Conservation (phyloP, 2,329 filamentous ascomycete genomes). For the Graphilbum fragrans region DNA sequence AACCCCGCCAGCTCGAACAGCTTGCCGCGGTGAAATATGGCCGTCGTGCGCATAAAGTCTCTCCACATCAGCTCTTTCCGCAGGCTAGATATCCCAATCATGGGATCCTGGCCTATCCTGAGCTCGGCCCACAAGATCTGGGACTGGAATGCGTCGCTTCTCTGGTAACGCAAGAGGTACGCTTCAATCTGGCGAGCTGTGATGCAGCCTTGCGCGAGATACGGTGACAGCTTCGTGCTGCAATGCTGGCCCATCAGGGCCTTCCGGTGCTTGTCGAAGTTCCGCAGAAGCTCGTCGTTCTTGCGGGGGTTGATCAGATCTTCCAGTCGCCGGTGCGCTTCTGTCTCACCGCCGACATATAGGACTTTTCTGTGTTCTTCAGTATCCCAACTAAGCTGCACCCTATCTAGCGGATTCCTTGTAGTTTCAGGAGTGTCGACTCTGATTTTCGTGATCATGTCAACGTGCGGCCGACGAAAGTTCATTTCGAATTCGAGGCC, state of each 20-base stretch:
- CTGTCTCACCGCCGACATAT: conserved; percentile 47
- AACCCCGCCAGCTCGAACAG: conserved; percentile 58
- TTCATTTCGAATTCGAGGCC: conserved; percentile 39
- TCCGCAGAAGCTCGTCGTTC: conserved; percentile 41
- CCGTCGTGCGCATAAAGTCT: conserved; percentile 71
- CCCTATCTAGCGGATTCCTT: too few species aligned
- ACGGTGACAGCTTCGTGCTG: conserved; percentile 66
- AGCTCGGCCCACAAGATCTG: too few species aligned
- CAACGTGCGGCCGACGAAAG: conserved; percentile 44
- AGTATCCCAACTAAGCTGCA: too few species aligned
- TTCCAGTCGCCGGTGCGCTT: conserved; percentile 43
- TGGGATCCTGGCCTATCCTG: too few species aligned
- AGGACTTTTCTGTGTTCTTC: neutral
- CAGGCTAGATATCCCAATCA: conserved; percentile 18
- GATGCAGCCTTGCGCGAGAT: conserved; percentile 58
- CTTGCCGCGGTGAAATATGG: conserved; percentile 52
- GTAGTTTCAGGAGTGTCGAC: too few species aligned
- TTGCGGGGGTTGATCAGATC: conserved; percentile 38
- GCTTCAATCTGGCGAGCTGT: conserved; percentile 62
- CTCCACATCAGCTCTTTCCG: conserved; percentile 67
- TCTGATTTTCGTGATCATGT: neutral
- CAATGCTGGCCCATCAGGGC: conserved; percentile 58
- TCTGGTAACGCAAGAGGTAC: conserved; percentile 55
- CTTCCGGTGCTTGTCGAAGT: conserved; percentile 61
- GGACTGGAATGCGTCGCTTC: conserved; percentile 28